Percentiles rank a stretch among this genome's conserved stretches.
Conservation (phyloP, 495 filamentous ascomycete genomes). For the Lepraria neglecta region DNA sequence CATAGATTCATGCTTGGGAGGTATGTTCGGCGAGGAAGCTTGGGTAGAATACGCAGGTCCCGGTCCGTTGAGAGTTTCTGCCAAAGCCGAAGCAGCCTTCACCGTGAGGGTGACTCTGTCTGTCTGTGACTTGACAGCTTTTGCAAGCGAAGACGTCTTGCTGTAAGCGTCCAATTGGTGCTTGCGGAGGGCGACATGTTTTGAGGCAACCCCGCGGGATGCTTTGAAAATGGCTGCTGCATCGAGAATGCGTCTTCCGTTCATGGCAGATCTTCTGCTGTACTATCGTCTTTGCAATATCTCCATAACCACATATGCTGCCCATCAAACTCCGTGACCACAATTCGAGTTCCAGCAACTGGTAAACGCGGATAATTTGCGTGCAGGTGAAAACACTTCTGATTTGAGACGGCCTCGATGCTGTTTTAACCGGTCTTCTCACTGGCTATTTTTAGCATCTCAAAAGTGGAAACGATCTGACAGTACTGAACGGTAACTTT, state of each 20-base stretch:
- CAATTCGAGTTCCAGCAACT: no score
- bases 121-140: constrained; percentile 56
- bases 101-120: constrained; percentile 58
- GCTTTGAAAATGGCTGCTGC: constrained; percentile 71
- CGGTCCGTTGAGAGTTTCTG: constrained; percentile 49
- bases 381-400: no score
- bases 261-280: constrained; percentile 42
- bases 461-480: no score
- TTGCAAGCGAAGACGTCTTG: constrained; percentile 67
- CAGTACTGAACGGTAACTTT: no score
- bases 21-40: constrained; percentile 23
- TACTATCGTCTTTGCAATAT: not conserved
- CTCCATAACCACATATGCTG: not conserved
- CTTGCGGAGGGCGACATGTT: constrained; percentile 71
- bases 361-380: no score
- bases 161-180: constrained; percentile 74
- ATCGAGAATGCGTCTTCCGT: constrained; percentile 69
- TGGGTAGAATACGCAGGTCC: constrained; percentile 29
- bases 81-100: constrained; percentile 55
- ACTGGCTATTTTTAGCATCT: no score
- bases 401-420: no score
- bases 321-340: no score
- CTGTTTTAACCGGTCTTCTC: no score
- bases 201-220: constrained; percentile 65
- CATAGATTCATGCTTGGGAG: constrained; percentile 20